Percentiles rank a stretch among this genome's conserved stretches.
phyloP scores from a whole-genome alignment of 495 filamentous ascomycete genomes.

The Paragyromitra xinjiangensis region DNA sequence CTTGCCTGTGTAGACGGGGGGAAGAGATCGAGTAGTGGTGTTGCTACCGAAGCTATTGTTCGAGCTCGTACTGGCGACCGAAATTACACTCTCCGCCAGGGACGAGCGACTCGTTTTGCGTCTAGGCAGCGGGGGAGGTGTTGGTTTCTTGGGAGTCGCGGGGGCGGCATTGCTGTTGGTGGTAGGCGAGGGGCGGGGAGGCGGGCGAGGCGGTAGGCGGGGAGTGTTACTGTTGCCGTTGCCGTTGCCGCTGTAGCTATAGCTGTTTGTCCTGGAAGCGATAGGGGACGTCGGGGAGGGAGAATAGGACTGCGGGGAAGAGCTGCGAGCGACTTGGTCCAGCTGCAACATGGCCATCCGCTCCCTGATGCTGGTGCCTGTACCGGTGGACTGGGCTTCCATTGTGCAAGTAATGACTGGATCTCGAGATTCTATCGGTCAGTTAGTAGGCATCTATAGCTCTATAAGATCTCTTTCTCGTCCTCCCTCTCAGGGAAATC shows the following conservation, averaged over 20 bases:
- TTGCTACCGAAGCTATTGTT: slow-evolving; percentile 42
- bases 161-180: neutral
- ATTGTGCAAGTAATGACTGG: neutral
- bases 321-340: slow-evolving; percentile 33
- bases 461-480: neutral
- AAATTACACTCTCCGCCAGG: slow-evolving; percentile 35
- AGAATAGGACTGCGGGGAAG: neutral
- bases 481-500: neutral
- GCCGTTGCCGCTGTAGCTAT: neutral
- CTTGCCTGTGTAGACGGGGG: slow-evolving; percentile 45
- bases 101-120: slow-evolving; percentile 45
- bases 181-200: neutral
- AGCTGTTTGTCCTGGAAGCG: neutral
- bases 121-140: slow-evolving; percentile 39
- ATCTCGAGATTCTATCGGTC: neutral
- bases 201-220: slow-evolving; percentile 4
- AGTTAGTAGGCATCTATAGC: neutral
- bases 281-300: neutral
- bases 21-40: slow-evolving; percentile 21
- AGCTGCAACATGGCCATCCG: slow-evolving; percentile 45
- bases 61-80: slow-evolving; percentile 36
- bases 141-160: neutral
- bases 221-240: neutral
- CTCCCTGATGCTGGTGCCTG: slow-evolving; percentile 37
- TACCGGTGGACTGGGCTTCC: neutral